phyloP scores from a whole-genome alignment of 2,329 filamentous ascomycete species.

The Setomelanomma holmii region DNA sequence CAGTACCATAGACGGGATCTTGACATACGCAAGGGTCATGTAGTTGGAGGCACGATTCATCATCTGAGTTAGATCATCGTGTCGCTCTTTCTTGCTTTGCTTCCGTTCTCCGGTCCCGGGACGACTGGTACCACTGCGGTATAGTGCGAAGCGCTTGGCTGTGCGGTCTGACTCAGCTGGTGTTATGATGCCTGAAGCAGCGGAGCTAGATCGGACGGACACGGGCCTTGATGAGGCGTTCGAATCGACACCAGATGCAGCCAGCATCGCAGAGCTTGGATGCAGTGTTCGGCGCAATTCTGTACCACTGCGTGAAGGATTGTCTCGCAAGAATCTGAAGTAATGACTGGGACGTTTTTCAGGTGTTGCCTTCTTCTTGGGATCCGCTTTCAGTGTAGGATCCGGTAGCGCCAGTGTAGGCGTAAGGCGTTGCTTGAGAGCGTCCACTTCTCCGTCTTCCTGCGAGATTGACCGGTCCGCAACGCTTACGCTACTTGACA shows the following conservation, averaged over 20 bases:
- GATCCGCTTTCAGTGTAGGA: slow-evolving; percentile 48
- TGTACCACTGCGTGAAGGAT: slow-evolving; percentile 34
- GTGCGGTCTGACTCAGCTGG: slow-evolving; percentile 42
- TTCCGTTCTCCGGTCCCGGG: slow-evolving; percentile 50
- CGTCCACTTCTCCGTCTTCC: slow-evolving; percentile 67
- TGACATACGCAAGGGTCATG: slow-evolving; percentile 96
- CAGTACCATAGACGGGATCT: slow-evolving; percentile 91
- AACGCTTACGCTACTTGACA: slow-evolving; percentile 22
- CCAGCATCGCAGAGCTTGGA: slow-evolving; percentile 29
- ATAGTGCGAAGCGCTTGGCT: slow-evolving; percentile 46
- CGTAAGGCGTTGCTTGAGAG: slow-evolving; percentile 80
- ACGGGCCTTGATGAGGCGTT: slow-evolving; percentile 33
- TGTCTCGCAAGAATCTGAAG: slow-evolving; percentile 47
- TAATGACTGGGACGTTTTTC: slow-evolving; percentile 41
- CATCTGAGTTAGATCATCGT: slow-evolving; percentile 96
- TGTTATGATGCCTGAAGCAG: slow-evolving; percentile 27
- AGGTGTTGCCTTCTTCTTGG: slow-evolving; percentile 25
- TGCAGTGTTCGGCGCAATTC: slow-evolving; percentile 43
- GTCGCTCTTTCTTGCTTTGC: slow-evolving; percentile 66
- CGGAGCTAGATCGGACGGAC: slow-evolving; percentile 38
- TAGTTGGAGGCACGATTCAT: slow-evolving; percentile 93
- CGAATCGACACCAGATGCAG: slow-evolving; percentile 14
- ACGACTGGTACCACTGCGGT: slow-evolving; percentile 45
- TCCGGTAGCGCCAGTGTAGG: slow-evolving; percentile 73
- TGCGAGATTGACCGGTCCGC: slow-evolving; percentile 28